These are phyloP conservation scores for Aspergillus latus DNA, from an alignment of 2,329 filamentous ascomycete genomes.

Conservation along the genomic window DNA sequence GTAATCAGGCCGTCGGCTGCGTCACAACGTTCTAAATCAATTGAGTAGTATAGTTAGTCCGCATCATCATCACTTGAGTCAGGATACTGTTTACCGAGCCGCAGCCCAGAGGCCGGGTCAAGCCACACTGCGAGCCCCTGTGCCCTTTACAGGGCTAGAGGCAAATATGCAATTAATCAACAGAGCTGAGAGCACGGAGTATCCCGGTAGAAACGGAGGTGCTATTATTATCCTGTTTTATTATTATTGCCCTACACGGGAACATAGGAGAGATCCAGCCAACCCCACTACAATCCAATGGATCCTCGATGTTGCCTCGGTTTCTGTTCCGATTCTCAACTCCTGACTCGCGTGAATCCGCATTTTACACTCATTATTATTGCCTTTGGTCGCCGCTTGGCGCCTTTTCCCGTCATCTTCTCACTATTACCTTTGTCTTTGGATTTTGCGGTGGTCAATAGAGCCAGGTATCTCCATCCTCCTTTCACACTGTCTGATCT, in stretches of 20 bases:
- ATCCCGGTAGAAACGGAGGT: background rate
- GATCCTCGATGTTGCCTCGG: constrained; percentile 7
- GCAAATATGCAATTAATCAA: too few relatives aligned
- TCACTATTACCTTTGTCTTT: background rate
- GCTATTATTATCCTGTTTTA: background rate
- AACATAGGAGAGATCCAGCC: background rate
- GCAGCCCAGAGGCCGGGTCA: background rate
- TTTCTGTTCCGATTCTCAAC: background rate
- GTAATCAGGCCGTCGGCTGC: too few relatives aligned
- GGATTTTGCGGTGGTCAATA: background rate
- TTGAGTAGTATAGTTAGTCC: too few relatives aligned
- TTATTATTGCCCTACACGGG: background rate
- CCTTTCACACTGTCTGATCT: background rate
- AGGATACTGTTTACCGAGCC: too few relatives aligned
- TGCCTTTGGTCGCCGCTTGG: background rate
- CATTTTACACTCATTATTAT: background rate
- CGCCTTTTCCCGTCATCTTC: background rate
- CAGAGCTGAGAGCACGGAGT: too few relatives aligned
- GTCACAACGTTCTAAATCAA: too few relatives aligned
- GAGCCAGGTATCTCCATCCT: background rate
- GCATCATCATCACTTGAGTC: too few relatives aligned
- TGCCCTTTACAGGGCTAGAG: background rate
- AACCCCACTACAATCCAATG: background rate
- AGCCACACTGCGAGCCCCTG: background rate
- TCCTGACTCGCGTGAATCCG: constrained; percentile 1